phyloP scores from a whole-genome alignment of 2,329 filamentous ascomycete species.

The Mollisia scopiformis region DNA sequence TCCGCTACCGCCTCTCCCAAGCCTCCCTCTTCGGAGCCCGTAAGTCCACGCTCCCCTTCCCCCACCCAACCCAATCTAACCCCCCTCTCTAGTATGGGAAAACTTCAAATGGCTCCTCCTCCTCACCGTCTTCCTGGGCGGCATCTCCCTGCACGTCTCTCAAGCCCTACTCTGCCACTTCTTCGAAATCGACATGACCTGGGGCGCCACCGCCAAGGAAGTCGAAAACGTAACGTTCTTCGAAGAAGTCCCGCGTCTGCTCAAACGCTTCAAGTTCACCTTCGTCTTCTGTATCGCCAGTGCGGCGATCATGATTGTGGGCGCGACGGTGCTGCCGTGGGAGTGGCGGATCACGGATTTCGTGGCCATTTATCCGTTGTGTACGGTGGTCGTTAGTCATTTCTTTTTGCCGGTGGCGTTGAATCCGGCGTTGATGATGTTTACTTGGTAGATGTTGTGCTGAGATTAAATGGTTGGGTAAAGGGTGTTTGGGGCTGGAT shows the following conservation, averaged over 20 bases:
- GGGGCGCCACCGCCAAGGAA: conserved; percentile 64
- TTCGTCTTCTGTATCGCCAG: conserved; percentile 52
- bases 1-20: conserved; percentile 27
- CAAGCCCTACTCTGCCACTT: conserved; percentile 46
- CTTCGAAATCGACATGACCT: conserved; percentile 46
- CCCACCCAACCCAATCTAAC: not conserved
- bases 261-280: conserved; percentile 58
- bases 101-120: conserved; percentile 57
- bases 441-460: conserved; percentile 52
- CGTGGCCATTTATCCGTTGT: conserved; percentile 62
- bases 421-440: conserved; percentile 67
- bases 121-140: conserved; percentile 47
- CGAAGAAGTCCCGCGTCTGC: conserved; percentile 45
- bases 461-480: not conserved
- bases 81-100: conserved; percentile 43
- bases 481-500: not conserved
- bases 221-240: conserved; percentile 41
- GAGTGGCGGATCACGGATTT: conserved; percentile 43
- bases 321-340: conserved; percentile 38
- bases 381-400: conserved; percentile 53
- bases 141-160: conserved; percentile 45
- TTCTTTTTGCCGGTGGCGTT: conserved; percentile 61
- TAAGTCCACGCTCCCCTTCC: conserved; percentile 9
- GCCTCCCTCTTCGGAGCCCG: conserved; percentile 34
- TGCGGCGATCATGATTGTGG: conserved; percentile 51